Evolutionary conservation across 345 rosid species (phyloP).

Genomic region (Zanthoxylum bungeanum): DNA sequence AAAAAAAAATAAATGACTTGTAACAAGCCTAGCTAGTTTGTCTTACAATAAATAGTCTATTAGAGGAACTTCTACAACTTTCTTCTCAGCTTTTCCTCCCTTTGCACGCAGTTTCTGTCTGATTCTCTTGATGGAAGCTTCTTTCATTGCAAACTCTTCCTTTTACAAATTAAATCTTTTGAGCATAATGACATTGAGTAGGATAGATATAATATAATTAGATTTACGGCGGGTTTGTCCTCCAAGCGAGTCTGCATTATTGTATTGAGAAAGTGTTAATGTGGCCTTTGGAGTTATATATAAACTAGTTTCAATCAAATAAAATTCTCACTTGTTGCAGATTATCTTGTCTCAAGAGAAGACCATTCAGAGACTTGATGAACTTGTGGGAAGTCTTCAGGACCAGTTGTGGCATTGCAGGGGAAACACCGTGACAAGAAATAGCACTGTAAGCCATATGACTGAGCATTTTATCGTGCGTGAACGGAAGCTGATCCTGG

Average conservation of each 20-base stretch:
- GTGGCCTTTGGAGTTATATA: not conserved
- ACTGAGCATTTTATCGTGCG: constrained; percentile 53
- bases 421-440: constrained; percentile 34
- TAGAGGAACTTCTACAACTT: not conserved
- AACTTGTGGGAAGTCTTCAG: constrained; percentile 63
- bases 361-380: constrained; percentile 66
- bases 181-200: no score
- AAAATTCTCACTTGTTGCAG: constrained; percentile 33
- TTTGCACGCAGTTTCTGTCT: not conserved
- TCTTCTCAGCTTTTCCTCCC: not conserved
- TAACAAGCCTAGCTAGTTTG: no score
- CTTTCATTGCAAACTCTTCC: not conserved
- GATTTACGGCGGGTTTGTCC: no score
- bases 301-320: not conserved
- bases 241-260: not conserved
- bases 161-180: not conserved
- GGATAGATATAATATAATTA: no score
- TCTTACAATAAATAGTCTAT: no score
- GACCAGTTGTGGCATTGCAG: constrained; percentile 54
- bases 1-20: no score
- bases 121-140: not conserved
- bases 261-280: not conserved
- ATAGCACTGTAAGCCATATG: constrained; percentile 30
- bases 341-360: constrained; percentile 80
- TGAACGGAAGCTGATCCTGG: constrained; percentile 44